Evolutionary conservation across 331 rosid genomes (phyloP).

Genomic region (Rosa hybrid): DNA sequence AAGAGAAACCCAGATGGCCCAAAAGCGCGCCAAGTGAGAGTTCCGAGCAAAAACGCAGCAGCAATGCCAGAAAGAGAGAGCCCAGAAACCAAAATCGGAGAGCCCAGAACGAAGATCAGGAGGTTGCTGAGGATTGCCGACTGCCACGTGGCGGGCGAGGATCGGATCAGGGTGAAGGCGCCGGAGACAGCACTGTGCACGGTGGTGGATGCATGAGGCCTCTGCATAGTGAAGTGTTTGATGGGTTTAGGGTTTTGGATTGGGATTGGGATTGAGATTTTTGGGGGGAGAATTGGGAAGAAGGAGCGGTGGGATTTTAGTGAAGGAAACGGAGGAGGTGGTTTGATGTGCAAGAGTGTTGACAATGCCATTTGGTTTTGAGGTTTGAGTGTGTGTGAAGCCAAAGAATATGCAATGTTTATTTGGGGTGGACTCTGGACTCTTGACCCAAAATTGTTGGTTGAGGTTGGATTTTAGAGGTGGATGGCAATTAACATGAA

Average conservation of each 20-base stretch:
- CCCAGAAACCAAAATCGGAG: conserved; percentile 73
- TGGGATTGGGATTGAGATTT: conserved; percentile 9
- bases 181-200: conserved; percentile 50
- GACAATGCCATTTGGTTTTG: conserved; percentile 20
- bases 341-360: conserved; percentile 24
- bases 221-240: conserved; percentile 33
- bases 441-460: background rate
- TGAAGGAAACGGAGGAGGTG: conserved; percentile 27
- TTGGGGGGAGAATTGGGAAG: conserved; percentile 19
- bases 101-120: conserved; percentile 67
- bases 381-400: conserved; percentile 1
- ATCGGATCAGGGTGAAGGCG: conserved; percentile 55
- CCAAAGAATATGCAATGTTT: background rate
- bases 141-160: conserved; percentile 85
- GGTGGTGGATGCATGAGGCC: conserved; percentile 33
- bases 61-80: conserved; percentile 76
- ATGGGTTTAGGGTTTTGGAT: conserved; percentile 23
- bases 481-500: background rate
- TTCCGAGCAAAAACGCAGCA: conserved; percentile 90
- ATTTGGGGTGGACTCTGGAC: background rate
- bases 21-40: conserved; percentile 99
- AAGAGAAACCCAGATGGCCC: conserved; percentile 83
- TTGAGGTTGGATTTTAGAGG: background rate
- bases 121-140: conserved; percentile 72
- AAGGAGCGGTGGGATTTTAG: conserved; percentile 19